These are phyloP conservation scores for Naganishia antarctica DNA, from an alignment of 768 basidiomycete genomes.

Conservation along the genomic window DNA sequence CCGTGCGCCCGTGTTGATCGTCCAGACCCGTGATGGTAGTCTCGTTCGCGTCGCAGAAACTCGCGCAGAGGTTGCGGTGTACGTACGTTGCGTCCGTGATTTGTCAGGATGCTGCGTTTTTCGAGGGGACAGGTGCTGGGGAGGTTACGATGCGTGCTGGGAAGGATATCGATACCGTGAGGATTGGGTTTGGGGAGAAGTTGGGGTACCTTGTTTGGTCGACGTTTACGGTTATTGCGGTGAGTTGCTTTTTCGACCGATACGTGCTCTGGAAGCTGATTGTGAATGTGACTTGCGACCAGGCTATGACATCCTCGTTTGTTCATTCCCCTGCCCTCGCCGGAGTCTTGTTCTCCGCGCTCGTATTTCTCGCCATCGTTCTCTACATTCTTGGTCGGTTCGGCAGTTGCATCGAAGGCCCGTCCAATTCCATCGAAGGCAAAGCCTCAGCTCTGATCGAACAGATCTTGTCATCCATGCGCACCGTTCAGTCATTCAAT, in stretches of 20 bases:
- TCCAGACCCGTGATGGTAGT: constrained; percentile 17
- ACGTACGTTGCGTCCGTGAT: constrained; percentile 36
- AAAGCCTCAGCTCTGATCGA: constrained; percentile 30
- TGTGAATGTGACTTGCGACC: constrained; percentile 5
- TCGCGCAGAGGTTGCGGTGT: constrained; percentile 32
- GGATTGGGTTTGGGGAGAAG: constrained; percentile 35
- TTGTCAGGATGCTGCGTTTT: constrained; percentile 37
- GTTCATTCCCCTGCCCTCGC: constrained; percentile 33
- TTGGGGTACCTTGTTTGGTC: constrained; percentile 38
- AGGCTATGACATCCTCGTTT: constrained; percentile 36
- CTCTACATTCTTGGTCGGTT: constrained; percentile 20
- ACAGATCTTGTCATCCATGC: constrained; percentile 39
- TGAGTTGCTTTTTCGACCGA: constrained; percentile 16
- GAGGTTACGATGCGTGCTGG: constrained; percentile 34
- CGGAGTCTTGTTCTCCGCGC: constrained; percentile 36
- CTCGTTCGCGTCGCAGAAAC: constrained; percentile 30
- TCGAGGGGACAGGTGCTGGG: constrained; percentile 38
- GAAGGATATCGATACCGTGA: constrained; percentile 36
- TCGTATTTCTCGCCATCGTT: constrained; percentile 32
- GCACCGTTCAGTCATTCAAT: constrained; percentile 42
- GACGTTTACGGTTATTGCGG: constrained; percentile 30
- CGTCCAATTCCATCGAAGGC: background rate
- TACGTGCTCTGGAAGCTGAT: background rate
- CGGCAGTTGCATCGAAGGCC: background rate
- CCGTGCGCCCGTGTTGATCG: background rate